Evolutionary conservation across 169 alveolate species (phyloP).

Genomic region (Eimeria necatrix): DNA sequence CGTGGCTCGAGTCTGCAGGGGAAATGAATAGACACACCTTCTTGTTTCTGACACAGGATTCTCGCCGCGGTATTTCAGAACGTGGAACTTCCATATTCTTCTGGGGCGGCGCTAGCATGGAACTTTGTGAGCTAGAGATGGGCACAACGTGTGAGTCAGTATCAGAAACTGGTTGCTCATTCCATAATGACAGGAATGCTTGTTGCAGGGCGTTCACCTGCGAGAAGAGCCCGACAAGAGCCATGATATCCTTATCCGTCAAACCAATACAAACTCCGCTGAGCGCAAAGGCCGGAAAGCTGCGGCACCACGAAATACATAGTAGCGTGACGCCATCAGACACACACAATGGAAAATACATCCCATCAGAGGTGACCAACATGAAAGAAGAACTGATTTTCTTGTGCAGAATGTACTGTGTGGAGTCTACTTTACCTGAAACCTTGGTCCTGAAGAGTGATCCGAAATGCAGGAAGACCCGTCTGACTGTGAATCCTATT

Average conservation of each 20-base stretch:
- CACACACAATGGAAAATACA: too few species aligned
- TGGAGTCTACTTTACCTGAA: constrained; percentile 12
- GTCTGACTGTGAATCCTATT: neutral
- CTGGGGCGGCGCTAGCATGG: neutral
- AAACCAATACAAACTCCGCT: constrained; percentile 66
- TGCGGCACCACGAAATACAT: too few species aligned
- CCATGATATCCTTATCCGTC: constrained; percentile 67
- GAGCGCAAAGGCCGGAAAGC: neutral
- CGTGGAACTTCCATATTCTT: neutral
- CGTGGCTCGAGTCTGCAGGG: too few species aligned
- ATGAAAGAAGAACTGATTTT: too few species aligned
- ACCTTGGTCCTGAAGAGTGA: constrained; percentile 38
- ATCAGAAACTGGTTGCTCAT: neutral
- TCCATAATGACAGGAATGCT: constrained; percentile 7
- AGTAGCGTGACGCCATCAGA: too few species aligned
- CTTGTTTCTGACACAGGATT: neutral
- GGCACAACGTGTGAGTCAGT: neutral
- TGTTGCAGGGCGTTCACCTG: neutral
- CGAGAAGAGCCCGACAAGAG: constrained; percentile 13
- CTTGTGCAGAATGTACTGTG: too few species aligned
- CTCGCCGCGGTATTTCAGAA: neutral
- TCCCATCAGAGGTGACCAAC: too few species aligned
- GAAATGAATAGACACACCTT: neutral
- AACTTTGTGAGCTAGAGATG: neutral
- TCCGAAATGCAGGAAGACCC: constrained; percentile 22